phyloP scores from a whole-genome alignment of 2,329 filamentous ascomycete species.

The Rhynchosporium agropyri region DNA sequence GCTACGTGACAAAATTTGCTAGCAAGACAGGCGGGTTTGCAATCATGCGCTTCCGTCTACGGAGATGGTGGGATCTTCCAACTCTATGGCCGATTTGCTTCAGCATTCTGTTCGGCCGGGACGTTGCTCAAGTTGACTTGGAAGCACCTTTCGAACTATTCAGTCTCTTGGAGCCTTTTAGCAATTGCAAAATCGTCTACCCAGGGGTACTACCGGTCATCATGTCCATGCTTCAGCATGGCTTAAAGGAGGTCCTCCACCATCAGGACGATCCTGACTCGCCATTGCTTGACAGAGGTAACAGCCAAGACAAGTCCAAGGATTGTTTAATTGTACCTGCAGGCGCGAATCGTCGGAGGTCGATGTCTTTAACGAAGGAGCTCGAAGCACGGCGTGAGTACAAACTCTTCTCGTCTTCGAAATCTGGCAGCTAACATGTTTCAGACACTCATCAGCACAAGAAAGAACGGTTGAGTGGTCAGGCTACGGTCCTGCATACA shows the following conservation, averaged over 20 bases:
- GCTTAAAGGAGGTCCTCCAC: conserved; percentile 70
- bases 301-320: conserved; percentile 28
- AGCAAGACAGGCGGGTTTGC: conserved; percentile 89
- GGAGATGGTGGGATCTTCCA: conserved; percentile 85
- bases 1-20: conserved; percentile 83
- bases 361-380: conserved; percentile 67
- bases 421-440: conserved; percentile 17
- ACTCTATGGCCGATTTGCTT: conserved; percentile 87
- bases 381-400: conserved; percentile 56
- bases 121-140: conserved; percentile 75
- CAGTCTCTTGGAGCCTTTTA: conserved; percentile 74
- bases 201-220: conserved; percentile 81
- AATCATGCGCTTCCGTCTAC: conserved; percentile 80
- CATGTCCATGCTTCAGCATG: conserved; percentile 83
- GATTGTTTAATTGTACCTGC: conserved; percentile 34
- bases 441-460: conserved; percentile 47
- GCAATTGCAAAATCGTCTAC: conserved; percentile 67
- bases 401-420: neutral
- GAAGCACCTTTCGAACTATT: conserved; percentile 74
- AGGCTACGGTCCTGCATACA: conserved; percentile 70
- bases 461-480: conserved; percentile 55
- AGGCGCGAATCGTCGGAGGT: conserved; percentile 46
- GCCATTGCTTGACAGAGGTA: conserved; percentile 43
- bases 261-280: conserved; percentile 63
- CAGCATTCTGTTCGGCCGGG: conserved; percentile 82